Base-by-base conservation (phyloP, 129 eudicot species). In the Glebionis coronaria region DNA sequence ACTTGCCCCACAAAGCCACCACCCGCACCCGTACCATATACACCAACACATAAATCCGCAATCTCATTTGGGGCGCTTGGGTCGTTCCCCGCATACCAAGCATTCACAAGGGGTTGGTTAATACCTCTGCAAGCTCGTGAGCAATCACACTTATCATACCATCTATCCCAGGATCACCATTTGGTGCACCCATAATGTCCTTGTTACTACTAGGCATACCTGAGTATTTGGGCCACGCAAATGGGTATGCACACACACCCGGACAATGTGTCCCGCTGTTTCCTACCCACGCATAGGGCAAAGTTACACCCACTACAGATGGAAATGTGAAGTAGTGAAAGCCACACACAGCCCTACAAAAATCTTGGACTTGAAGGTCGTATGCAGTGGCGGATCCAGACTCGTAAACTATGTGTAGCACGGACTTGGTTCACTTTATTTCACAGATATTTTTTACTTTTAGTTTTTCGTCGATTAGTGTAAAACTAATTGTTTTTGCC, bases 71-170 rank as follows among this genome's bases (percentile, higher is more conserved):
- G 94, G 4, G 88, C 82, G 12, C 67, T 83, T 0, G 85, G 91
- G 40, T 85, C 81, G 18, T 85, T 79, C 58, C 85, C 85, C 0
- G 81, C 88, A 7, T 82, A 86, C 92, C 92, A 86, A 0, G 85
- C 88, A 40, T 86, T 82, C 76, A 82, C 84, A 3, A 86, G 71
- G 0, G 92, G 92, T 86, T 86, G 45, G 81, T 82, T 8, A 88
- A 61, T 31, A 80, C 83, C 78, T 85, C 88, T 0, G 85, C 92
- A 4, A 86, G 65, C 78, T 86, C 88, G 4, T 86, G 88, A 12
- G 82, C 93, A 5, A 86, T 80, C 69, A 86, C 88, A 46, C 85
- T 86, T 44, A 86, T 75, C 93, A 86, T 86, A 28, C 93, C 88
- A 25, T 86, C 88, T 1, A 61, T 50, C 13, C 86, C 94, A 7